Evolutionary conservation across 73 alveolate genomes (phyloP).

Genomic region (Stentor coeruleus): DNA sequence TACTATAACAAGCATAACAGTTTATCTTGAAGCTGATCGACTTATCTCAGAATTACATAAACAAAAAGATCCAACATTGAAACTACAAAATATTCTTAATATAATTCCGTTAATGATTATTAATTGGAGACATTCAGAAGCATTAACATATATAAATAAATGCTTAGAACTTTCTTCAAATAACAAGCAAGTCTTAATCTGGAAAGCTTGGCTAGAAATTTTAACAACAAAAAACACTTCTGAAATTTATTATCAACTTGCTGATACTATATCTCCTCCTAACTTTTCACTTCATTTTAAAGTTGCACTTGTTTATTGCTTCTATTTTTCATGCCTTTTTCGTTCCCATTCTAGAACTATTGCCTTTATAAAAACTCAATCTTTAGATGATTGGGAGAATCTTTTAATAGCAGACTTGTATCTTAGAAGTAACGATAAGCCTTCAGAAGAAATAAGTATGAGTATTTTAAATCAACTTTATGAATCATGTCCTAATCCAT

Average conservation of each 20-base stretch:
- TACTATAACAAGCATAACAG: neutral
- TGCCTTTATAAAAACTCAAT: neutral
- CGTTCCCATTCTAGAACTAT: neutral
- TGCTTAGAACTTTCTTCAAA: neutral
- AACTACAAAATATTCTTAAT: neutral
- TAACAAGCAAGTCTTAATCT: neutral
- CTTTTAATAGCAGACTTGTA: neutral
- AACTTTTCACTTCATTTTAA: slow-evolving; percentile 3
- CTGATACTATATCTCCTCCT: neutral
- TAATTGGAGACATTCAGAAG: neutral
- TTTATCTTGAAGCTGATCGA: neutral
- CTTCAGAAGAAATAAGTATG: neutral
- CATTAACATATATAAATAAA: neutral
- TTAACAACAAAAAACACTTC: neutral
- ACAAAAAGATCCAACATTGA: neutral
- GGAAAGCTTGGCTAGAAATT: neutral
- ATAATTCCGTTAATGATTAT: neutral
- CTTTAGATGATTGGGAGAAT: slow-evolving; percentile 15
- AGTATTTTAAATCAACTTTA: neutral
- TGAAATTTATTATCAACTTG: neutral
- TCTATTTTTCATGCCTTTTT: slow-evolving; percentile 5
- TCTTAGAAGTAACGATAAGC: neutral
- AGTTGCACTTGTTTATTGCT: neutral
- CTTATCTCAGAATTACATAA: neutral
- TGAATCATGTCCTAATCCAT: neutral